Conservation (phyloP, 306 rosid species). For the Oxytropis ochrocephala region DNA sequence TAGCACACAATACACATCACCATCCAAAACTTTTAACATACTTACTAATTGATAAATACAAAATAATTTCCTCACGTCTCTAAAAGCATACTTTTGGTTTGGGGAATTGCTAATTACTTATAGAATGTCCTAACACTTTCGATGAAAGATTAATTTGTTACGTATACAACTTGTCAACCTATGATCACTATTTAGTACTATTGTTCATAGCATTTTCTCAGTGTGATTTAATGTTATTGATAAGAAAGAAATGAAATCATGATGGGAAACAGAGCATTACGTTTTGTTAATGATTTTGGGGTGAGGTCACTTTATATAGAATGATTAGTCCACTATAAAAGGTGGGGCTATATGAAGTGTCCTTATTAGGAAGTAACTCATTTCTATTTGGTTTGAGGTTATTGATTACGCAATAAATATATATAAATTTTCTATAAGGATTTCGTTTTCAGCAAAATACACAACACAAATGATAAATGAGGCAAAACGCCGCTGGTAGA, state of each 20-base stretch:
- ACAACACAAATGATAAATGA: background rate
- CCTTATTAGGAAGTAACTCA: constrained; percentile 9
- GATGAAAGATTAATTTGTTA: no score
- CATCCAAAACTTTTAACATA: no score
- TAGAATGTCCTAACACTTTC: no score
- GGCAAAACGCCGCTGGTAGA: background rate
- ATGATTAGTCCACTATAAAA: constrained; percentile 13
- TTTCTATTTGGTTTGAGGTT: background rate
- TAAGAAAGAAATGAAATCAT: background rate
- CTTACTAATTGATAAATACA: no score
- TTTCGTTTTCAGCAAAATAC: background rate
- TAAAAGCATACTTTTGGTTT: no score
- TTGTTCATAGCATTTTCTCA: background rate
- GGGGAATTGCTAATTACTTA: no score
- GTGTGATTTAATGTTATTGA: background rate
- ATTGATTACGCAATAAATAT: background rate
- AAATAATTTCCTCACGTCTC: no score
- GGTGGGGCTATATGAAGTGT: constrained; percentile 6
- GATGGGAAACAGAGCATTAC: background rate
- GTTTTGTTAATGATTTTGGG: constrained; percentile 8
- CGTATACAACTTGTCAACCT: no score
- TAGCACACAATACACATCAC: background rate
- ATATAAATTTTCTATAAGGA: background rate
- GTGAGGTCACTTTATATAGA: constrained; percentile 6
- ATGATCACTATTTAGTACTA: no score